Conservation (phyloP, 805 yeast genomes). For the Wickerhamomyces mucosus region DNA sequence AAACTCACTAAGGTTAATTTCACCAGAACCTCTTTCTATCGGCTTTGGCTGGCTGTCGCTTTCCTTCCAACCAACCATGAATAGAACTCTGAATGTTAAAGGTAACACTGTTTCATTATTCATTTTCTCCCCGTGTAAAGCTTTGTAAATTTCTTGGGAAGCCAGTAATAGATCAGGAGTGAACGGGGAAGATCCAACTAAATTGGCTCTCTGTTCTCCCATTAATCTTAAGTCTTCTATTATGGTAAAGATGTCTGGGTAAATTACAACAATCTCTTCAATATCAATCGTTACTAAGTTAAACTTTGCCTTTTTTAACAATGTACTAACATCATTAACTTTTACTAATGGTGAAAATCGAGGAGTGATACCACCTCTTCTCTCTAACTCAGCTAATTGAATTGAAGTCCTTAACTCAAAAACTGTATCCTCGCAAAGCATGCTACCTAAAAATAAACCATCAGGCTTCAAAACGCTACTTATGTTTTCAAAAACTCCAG, state of each 20-base stretch:
- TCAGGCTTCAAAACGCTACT: constrained; percentile 61
- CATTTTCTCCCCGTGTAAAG: constrained; percentile 51
- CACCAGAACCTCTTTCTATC: constrained; percentile 61
- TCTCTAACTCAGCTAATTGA: constrained; percentile 75
- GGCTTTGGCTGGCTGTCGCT: constrained; percentile 64
- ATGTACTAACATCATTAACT: constrained; percentile 63
- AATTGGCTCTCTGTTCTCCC: constrained; percentile 77
- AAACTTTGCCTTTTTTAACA: constrained; percentile 69
- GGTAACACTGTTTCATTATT: constrained; percentile 45
- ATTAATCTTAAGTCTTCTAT: constrained; percentile 65
- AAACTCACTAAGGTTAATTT: no score
- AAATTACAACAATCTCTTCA: constrained; percentile 72
- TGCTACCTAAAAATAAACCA: constrained; percentile 72
- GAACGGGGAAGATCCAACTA: constrained; percentile 27
- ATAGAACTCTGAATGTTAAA: constrained; percentile 68
- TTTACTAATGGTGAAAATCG: constrained; percentile 75
- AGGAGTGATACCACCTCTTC: constrained; percentile 73
- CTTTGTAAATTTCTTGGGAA: constrained; percentile 63
- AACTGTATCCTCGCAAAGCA: constrained; percentile 81
- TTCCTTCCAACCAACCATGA: constrained; percentile 87
- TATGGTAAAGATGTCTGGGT: constrained; percentile 60
- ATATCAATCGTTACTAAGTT: constrained; percentile 76
- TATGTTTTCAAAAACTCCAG: constrained; percentile 47
- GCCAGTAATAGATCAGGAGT: constrained; percentile 63
- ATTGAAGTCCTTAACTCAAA: constrained; percentile 72